Percentiles rank a stretch among this genome's conserved stretches.
These are phyloP conservation scores for Trichoderma asperellum DNA, from an alignment of 2,329 filamentous ascomycete genomes.

Conservation along the genomic window DNA sequence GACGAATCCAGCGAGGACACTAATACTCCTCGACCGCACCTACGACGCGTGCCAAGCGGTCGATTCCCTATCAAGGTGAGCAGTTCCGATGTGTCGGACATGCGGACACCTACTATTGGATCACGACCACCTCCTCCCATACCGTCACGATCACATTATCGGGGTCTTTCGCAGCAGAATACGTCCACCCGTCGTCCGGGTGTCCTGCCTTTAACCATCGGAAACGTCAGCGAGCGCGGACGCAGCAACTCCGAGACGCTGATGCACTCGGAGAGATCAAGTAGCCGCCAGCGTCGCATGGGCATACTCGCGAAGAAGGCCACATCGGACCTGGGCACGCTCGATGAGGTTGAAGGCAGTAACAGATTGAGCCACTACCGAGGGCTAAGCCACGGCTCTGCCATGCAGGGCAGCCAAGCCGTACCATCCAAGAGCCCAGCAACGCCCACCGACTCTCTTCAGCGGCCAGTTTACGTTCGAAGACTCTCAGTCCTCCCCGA, in stretches of 20 bases:
- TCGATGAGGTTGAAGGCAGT: slow-evolving; percentile 65
- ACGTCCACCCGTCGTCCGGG: slow-evolving; percentile 68
- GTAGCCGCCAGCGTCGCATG: slow-evolving; percentile 65
- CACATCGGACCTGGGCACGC: slow-evolving; percentile 60
- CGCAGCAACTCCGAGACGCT: slow-evolving; percentile 68
- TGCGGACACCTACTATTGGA: slow-evolving; percentile 67
- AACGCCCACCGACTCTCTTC: slow-evolving; percentile 59
- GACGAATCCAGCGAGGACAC: slow-evolving; percentile 73
- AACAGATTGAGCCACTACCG: slow-evolving; percentile 70
- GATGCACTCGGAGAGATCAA: slow-evolving; percentile 56
- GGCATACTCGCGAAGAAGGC: slow-evolving; percentile 62
- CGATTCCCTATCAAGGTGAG: slow-evolving; percentile 74
- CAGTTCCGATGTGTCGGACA: slow-evolving; percentile 68
- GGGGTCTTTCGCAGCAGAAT: slow-evolving; percentile 72
- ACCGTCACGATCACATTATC: slow-evolving; percentile 75
- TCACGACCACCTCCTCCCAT: slow-evolving; percentile 76
- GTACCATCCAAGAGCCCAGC: slow-evolving; percentile 55
- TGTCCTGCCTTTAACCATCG: slow-evolving; percentile 71
- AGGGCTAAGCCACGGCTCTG: slow-evolving; percentile 69
- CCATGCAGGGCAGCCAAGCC: slow-evolving; percentile 59
- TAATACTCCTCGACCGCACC: slow-evolving; percentile 75
- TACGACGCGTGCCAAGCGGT: slow-evolving; percentile 65
- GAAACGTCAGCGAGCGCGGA: slow-evolving; percentile 68
- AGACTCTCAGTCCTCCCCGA: slow-evolving; percentile 67
- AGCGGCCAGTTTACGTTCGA: slow-evolving; percentile 65